Base-by-base conservation (phyloP, 768 basidiomycete genomes). In the Leccinum incarnatum region DNA sequence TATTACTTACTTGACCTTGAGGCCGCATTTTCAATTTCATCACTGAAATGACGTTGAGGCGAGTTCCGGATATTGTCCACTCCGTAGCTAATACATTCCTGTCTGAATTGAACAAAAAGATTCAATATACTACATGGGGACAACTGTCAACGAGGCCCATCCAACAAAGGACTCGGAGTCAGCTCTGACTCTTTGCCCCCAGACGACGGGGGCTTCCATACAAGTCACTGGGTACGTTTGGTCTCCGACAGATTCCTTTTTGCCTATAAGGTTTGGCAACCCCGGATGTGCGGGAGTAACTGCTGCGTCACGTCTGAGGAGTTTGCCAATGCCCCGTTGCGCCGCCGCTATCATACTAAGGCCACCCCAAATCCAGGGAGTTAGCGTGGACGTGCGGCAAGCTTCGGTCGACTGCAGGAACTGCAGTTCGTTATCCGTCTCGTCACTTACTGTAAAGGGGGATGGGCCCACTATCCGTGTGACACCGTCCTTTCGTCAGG, bases 101-200 rank as follows among this genome's bases (percentile, higher is more conserved):
- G 45, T 51, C 53, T 23, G 51, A 56, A 48, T 57, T 42, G 55
- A 55, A 58, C 36, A 48, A 51, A 32, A 40, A 30, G 32, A n/a
- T 49, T 45, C 42, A 45, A 19, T 45, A 45, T 19, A 34, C 55
- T 37, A 58, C 56, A 17, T 17, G 62, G 23, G 54, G 56, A 54
- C 30, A 50, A 12, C 19, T 58, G 54, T 51, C 58, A 55, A 57
- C 25, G 37, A 42, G 51, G 25, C 40, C 40, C 23, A 27, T 30
- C 32, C 55, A 57, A 65, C n/a, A 55, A 42, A 53, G 21, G 21
- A n/a, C 37, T 37, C 12, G 32, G 4, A 42, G 52, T 9, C 53
- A 53, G 56, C 53, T 55, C 54, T 45, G 42, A 45, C 42, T 57
- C 37, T 47, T 17, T 32, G 11, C 51, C 14, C 2, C 40, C 52